phyloP scores from a whole-genome alignment of 495 filamentous ascomycete genomes.

The Lepraria neglecta region DNA sequence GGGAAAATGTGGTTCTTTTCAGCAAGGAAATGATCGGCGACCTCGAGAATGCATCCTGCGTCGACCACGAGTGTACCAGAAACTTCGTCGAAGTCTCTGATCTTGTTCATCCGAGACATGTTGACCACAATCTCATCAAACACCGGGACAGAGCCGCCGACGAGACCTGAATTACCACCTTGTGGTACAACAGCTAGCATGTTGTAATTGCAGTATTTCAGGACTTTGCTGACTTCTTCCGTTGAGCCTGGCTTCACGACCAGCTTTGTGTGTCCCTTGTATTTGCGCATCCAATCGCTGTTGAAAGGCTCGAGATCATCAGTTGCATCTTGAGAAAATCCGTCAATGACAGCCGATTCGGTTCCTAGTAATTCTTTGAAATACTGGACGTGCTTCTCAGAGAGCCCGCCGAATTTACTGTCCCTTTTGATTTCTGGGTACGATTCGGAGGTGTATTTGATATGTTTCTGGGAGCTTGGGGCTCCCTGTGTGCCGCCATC shows the following conservation, averaged over 20 bases:
- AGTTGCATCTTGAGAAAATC: constrained; percentile 60
- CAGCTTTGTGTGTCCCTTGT: constrained; percentile 79
- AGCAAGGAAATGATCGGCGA: constrained; percentile 75
- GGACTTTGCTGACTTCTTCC: constrained; percentile 76
- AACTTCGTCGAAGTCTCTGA: constrained; percentile 84
- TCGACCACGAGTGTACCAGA: constrained; percentile 87
- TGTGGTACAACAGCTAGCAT: constrained; percentile 93
- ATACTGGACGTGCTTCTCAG: constrained; percentile 66
- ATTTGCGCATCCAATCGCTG: constrained; percentile 98
- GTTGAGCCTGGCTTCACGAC: constrained; percentile 79
- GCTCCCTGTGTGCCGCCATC: constrained; percentile 31
- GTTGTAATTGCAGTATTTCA: constrained; percentile 90
- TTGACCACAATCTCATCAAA: constrained; percentile 97
- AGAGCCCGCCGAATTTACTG: constrained; percentile 62
- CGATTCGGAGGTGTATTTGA: constrained; percentile 72
- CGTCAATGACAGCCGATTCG: constrained; percentile 76
- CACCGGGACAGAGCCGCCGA: constrained; percentile 89
- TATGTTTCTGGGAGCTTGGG: constrained; percentile 42
- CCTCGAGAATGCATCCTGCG: constrained; percentile 84
- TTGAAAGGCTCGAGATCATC: constrained; percentile 91
- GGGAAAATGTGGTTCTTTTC: constrained; percentile 82
- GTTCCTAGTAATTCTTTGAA: constrained; percentile 72
- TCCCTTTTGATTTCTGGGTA: constrained; percentile 76
- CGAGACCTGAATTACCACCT: constrained; percentile 91
- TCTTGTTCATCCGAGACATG: constrained; percentile 79